Percentiles rank a stretch among this genome's conserved stretches.
Conservation (phyloP, 2,329 filamentous ascomycete genomes). For the Nannizziopsis barbatae region DNA sequence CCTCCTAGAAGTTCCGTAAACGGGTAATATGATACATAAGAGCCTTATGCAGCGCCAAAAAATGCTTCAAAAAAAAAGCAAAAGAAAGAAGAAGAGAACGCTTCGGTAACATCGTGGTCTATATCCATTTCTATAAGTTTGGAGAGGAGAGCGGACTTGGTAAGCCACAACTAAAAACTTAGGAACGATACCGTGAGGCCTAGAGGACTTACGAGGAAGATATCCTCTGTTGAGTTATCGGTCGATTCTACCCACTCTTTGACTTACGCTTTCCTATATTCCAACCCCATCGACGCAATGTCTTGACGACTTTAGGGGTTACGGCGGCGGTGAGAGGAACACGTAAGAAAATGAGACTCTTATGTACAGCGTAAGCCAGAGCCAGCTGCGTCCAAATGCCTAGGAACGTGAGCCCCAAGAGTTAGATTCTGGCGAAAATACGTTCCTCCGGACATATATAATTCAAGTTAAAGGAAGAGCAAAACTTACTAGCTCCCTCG, state of each 20-base stretch:
- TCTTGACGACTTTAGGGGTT: constrained; percentile 88
- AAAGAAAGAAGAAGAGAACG: too few relatives aligned
- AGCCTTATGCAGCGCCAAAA: too few relatives aligned
- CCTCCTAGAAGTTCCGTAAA: too few relatives aligned
- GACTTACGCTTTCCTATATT: constrained; percentile 64
- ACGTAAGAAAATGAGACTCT: constrained; percentile 93
- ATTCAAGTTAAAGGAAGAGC: background rate
- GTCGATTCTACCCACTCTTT: background rate
- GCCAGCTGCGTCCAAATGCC: constrained; percentile 75
- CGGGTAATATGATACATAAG: too few relatives aligned
- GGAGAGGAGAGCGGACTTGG: too few relatives aligned
- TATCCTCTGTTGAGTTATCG: too few relatives aligned
- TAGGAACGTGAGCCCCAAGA: constrained; percentile 27
- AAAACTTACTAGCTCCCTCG: constrained; percentile 15
- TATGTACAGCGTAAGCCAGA: constrained; percentile 92
- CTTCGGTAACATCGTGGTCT: too few relatives aligned
- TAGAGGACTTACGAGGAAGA: too few relatives aligned
- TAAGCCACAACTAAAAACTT: too few relatives aligned
- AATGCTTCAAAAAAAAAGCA: too few relatives aligned
- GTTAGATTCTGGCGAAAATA: background rate
- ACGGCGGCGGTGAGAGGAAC: constrained; percentile 84
- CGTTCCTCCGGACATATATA: background rate
- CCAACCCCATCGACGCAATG: constrained; percentile 79
- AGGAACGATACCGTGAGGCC: too few relatives aligned
- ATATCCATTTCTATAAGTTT: too few relatives aligned